Evolutionary conservation across 805 yeast genomes (phyloP).

Genomic region (Sugiyamaella mastotermitis): DNA sequence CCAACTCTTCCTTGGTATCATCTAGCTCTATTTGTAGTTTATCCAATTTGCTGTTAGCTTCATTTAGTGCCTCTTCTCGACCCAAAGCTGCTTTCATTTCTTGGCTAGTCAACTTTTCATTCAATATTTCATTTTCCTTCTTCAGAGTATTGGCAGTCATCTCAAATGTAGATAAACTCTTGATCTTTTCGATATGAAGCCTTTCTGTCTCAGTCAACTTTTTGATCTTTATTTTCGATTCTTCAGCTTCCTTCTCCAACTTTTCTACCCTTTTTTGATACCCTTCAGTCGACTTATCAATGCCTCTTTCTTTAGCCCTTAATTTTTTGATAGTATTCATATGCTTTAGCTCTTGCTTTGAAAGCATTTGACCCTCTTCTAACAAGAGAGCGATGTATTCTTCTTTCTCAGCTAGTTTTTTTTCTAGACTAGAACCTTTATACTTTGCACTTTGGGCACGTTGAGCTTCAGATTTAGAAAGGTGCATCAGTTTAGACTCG

Average conservation of each 20-base stretch:
- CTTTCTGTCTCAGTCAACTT: constrained; percentile 18
- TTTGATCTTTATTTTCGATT: constrained; percentile 28
- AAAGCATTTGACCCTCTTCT: constrained; percentile 69
- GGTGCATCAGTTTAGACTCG: constrained; percentile 23
- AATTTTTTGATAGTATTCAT: constrained; percentile 62
- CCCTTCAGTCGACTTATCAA: constrained; percentile 26
- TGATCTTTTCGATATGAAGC: constrained; percentile 17
- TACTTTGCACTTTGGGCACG: constrained; percentile 16
- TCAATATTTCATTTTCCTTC: constrained; percentile 15
- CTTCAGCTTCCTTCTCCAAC: constrained; percentile 37
- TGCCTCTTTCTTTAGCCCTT: constrained; percentile 42
- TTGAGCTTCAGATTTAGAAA: constrained; percentile 24
- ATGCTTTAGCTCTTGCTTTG: constrained; percentile 63
- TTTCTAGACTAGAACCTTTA: constrained; percentile 17
- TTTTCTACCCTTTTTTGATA: constrained; percentile 26
- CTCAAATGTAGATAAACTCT: constrained; percentile 12
- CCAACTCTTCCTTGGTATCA: constrained; percentile 28
- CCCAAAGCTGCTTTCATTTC: constrained; percentile 22
- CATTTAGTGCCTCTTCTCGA: constrained; percentile 26
- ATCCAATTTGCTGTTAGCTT: constrained; percentile 24
- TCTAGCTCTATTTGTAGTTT: constrained; percentile 27
- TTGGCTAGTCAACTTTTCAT: constrained; percentile 10
- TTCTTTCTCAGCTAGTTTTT: constrained; percentile 45
- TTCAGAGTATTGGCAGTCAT: constrained; percentile 10
- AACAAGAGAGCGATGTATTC: constrained; percentile 57